These are phyloP conservation scores for Leishmania amazonensis DNA, from an alignment of 208 protist genomes.

Conservation along the genomic window DNA sequence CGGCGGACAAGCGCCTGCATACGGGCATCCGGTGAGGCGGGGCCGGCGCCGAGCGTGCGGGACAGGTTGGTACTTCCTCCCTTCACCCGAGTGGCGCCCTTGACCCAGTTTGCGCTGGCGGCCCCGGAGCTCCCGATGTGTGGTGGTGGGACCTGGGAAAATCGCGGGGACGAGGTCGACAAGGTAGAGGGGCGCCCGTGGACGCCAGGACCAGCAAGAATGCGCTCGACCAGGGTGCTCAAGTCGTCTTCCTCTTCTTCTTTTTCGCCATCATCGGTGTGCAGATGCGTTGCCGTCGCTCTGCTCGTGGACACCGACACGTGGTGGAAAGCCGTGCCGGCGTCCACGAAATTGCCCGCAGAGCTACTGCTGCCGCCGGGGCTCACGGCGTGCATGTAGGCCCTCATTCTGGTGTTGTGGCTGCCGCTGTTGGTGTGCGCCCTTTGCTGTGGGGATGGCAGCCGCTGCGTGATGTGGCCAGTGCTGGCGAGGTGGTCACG, in stretches of 20 bases:
- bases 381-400: not conserved
- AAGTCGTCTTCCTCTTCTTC: conserved; percentile 15
- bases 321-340: not conserved
- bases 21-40: not conserved
- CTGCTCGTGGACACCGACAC: not conserved
- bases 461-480: not conserved
- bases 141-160: not conserved
- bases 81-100: conserved; percentile 4
- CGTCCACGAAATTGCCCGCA: not conserved
- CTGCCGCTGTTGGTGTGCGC: not conserved
- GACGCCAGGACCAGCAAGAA: conserved; percentile 14
- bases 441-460: conserved; percentile 1
- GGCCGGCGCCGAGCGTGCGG: not conserved
- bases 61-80: not conserved
- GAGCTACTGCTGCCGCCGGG: not conserved
- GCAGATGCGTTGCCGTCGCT: not conserved
- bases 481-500: not conserved
- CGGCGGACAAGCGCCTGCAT: conserved; percentile 43
- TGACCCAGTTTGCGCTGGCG: not conserved
- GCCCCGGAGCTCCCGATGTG: not conserved
- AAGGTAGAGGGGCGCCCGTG: not conserved
- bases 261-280: not conserved
- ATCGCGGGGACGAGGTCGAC: not conserved
- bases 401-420: not conserved
- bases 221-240: conserved; percentile 23